These are phyloP conservation scores for Lathyrus oleraceus DNA, from an alignment of 306 rosid genomes.

Conservation along the genomic window DNA sequence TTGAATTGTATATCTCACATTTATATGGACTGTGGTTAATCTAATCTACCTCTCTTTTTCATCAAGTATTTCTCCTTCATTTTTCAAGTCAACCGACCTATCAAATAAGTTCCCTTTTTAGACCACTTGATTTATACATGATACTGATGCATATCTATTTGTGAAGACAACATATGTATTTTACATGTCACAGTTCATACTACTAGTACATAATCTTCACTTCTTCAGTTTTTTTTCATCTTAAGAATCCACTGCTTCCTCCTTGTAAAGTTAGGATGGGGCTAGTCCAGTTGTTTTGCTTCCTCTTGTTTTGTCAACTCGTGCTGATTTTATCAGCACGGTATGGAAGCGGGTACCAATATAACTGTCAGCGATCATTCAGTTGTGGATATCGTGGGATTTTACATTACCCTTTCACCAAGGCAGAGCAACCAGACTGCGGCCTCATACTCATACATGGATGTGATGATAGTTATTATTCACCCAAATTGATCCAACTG, in stretches of 20 bases:
- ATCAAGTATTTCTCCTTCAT: background rate
- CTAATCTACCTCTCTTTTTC: background rate
- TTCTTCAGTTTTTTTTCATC: background rate
- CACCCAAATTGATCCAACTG: slow-evolving; percentile 15
- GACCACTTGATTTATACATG: background rate
- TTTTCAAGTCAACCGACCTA: slow-evolving; percentile 11
- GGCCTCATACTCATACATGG: slow-evolving; percentile 25
- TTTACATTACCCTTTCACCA: slow-evolving; percentile 44
- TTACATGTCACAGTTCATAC: background rate
- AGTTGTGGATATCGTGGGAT: slow-evolving; percentile 10
- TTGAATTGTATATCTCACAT: background rate
- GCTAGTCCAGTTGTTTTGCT: slow-evolving; percentile 3
- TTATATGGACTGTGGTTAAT: background rate
- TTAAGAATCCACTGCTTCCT: background rate
- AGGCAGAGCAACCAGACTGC: slow-evolving; percentile 27
- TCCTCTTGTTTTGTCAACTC: slow-evolving; percentile 13
- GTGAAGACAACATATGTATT: background rate
- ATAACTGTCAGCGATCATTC: slow-evolving; percentile 34
- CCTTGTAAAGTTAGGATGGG: slow-evolving; percentile 27
- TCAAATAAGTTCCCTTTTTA: background rate
- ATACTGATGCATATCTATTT: background rate
- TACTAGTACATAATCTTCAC: background rate
- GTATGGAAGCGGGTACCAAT: background rate
- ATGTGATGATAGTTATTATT: background rate
- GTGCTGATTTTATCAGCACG: slow-evolving; percentile 10